These are phyloP conservation scores for Serendipita sp. DNA, from an alignment of 768 basidiomycete genomes.

Conservation along the genomic window DNA sequence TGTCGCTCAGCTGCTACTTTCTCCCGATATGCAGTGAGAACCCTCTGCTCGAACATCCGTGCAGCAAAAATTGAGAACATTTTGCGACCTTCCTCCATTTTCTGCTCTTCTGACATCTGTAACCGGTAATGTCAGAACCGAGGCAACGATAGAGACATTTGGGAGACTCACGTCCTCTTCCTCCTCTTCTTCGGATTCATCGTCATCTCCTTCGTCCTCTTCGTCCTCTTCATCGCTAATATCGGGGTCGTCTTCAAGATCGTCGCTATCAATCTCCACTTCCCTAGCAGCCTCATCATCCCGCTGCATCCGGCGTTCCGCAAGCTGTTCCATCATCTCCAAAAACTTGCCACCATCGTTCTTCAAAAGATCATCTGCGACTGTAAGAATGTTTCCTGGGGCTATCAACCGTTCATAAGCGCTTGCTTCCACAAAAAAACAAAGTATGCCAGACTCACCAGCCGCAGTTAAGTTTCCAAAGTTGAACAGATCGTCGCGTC, in stretches of 20 bases:
- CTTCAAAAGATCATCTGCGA: slow-evolving; percentile 95
- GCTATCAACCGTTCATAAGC: slow-evolving; percentile 24
- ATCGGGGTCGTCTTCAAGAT: slow-evolving; percentile 45
- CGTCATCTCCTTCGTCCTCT: slow-evolving; percentile 50
- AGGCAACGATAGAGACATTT: neutral
- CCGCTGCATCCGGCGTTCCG: slow-evolving; percentile 81
- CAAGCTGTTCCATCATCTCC: slow-evolving; percentile 99
- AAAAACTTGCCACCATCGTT: slow-evolving; percentile 98
- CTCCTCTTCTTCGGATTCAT: slow-evolving; percentile 34
- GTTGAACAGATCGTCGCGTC: slow-evolving; percentile 56
- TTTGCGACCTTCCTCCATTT: slow-evolving; percentile 96
- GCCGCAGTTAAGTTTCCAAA: slow-evolving; percentile 75
- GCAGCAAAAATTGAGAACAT: slow-evolving; percentile 99
- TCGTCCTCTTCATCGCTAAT: slow-evolving; percentile 45
- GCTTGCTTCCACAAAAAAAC: neutral
- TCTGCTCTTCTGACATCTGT: slow-evolving; percentile 80
- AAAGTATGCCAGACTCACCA: slow-evolving; percentile 28
- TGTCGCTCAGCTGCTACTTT: slow-evolving; percentile 93
- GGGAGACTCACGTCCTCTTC: slow-evolving; percentile 26
- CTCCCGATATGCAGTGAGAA: slow-evolving; percentile 90
- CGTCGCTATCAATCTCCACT: slow-evolving; percentile 41
- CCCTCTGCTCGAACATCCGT: slow-evolving; percentile 98
- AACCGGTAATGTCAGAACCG: slow-evolving; percentile 6
- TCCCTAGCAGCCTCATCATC: slow-evolving; percentile 51
- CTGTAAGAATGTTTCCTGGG: slow-evolving; percentile 89